Evolutionary conservation across 2,329 filamentous ascomycete genomes (phyloP).

Genomic region (Dactylellina parvicollis): DNA sequence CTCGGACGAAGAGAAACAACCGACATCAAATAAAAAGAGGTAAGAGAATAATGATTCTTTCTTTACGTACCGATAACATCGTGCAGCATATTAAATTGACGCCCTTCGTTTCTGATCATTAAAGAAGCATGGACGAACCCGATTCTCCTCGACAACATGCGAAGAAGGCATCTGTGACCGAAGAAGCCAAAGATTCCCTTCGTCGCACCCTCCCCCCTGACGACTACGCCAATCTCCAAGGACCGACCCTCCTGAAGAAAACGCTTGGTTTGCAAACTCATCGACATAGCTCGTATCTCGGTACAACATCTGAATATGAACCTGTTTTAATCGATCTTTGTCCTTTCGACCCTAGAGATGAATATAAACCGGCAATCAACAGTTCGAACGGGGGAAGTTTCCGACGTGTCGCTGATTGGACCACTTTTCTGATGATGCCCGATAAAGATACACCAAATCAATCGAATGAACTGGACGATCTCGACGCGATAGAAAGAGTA

Average conservation of each 20-base stretch:
- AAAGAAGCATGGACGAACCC: constrained; percentile 56
- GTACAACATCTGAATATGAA: constrained; percentile 83
- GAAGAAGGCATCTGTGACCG: constrained; percentile 32
- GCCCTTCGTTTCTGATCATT: constrained; percentile 39
- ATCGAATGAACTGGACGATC: constrained; percentile 70
- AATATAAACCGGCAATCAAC: constrained; percentile 73
- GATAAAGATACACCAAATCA: constrained; percentile 78
- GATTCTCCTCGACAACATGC: constrained; percentile 54
- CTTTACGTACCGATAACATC: constrained; percentile 39
- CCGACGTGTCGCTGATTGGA: constrained; percentile 78
- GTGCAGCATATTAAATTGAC: constrained; percentile 21
- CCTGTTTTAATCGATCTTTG: constrained; percentile 83
- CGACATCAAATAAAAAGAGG: constrained; percentile 73
- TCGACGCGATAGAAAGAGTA: constrained; percentile 74
- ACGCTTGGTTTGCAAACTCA: constrained; percentile 78
- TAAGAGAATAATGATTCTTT: constrained; percentile 59
- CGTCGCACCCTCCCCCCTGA: constrained; percentile 52
- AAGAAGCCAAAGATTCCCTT: constrained; percentile 51
- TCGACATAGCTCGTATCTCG: constrained; percentile 84
- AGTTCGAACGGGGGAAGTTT: constrained; percentile 68
- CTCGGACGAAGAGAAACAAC: constrained; percentile 66
- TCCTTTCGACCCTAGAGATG: constrained; percentile 81
- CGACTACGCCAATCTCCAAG: constrained; percentile 48
- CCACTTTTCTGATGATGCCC: constrained; percentile 82
- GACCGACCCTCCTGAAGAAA: constrained; percentile 51